A percentile compares a stretch with the other conserved stretches of the same genome.
Conservation (phyloP, 2,329 filamentous ascomycete species). For the Hypomyces perniciosus region DNA sequence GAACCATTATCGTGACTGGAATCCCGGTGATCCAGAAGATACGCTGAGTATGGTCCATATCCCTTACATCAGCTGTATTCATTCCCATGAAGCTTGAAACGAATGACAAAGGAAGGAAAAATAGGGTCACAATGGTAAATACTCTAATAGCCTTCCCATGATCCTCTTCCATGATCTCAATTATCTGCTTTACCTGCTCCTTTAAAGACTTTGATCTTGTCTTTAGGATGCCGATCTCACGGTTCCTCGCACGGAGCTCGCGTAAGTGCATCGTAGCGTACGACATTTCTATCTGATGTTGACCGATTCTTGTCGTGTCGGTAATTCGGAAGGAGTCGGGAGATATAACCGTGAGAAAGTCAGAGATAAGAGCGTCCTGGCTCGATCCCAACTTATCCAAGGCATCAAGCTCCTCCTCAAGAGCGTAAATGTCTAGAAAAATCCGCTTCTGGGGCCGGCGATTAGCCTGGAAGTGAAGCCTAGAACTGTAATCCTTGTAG, state of each 20-base stretch:
- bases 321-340: neutral
- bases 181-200: conserved; percentile 15
- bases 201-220: conserved; percentile 12
- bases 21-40: conserved; percentile 36
- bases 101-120: conserved; percentile 25
- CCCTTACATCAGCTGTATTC: conserved; percentile 37
- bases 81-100: conserved; percentile 35
- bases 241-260: neutral
- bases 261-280: neutral
- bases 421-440: conserved; percentile 15
- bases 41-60: conserved; percentile 32
- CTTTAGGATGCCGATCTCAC: neutral
- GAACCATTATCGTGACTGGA: conserved; percentile 14
- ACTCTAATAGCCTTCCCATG: conserved; percentile 27
- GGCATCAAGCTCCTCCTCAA: conserved; percentile 18
- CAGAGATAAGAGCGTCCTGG: neutral
- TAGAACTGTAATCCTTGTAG: neutral
- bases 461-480: conserved; percentile 4
- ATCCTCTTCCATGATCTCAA: conserved; percentile 24
- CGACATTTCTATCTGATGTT: neutral
- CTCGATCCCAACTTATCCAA: conserved; percentile 10
- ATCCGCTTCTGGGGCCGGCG: conserved; percentile 3
- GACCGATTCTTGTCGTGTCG: too few species aligned
- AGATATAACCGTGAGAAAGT: neutral
- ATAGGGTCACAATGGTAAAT: conserved; percentile 39